Percentiles rank a stretch among this genome's conserved stretches.
phyloP scores from a whole-genome alignment of 345 rosid genomes.

The Durio zibethinus region DNA sequence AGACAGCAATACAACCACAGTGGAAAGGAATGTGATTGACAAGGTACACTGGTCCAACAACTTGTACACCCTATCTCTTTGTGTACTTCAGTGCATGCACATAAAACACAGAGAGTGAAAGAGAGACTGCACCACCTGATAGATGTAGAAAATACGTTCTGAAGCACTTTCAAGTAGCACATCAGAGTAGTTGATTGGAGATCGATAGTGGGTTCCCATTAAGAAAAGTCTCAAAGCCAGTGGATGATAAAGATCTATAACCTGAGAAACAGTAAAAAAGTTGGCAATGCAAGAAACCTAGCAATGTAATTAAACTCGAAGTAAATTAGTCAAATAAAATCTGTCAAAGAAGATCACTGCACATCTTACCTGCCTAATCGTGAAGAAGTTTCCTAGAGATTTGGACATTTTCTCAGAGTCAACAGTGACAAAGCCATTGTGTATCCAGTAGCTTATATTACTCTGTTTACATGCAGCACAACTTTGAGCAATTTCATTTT shows the following conservation, averaged over 20 bases:
- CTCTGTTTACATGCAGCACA: constrained; percentile 86
- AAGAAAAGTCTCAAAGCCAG: constrained; percentile 82
- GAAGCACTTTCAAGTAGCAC: constrained; percentile 89
- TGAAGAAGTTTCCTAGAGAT: constrained; percentile 94
- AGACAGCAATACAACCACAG: not conserved
- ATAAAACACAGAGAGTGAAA: not conserved
- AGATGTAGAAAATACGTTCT: constrained; percentile 85
- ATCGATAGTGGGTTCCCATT: constrained; percentile 88
- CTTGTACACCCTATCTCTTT: not conserved
- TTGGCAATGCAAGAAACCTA: constrained; percentile 7
- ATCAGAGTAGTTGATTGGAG: constrained; percentile 87
- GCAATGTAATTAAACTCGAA: not conserved
- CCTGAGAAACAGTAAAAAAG: constrained; percentile 37
- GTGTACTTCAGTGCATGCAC: not conserved
- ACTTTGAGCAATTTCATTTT: constrained; percentile 97
- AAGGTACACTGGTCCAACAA: not conserved
- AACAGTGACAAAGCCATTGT: constrained; percentile 92
- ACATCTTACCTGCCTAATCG: constrained; percentile 74
- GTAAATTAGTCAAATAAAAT: not conserved
- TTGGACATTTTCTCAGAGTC: constrained; percentile 98
- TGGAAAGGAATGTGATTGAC: not conserved
- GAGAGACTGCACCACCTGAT: constrained; percentile 52
- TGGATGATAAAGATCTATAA: constrained; percentile 78
- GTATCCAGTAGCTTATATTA: constrained; percentile 80
- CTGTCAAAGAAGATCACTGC: not conserved